Evolutionary conservation across 169 alveolate species (phyloP), one percentile per base, ranked within the genome.

Genomic region (Plasmodium malariae): DNA sequence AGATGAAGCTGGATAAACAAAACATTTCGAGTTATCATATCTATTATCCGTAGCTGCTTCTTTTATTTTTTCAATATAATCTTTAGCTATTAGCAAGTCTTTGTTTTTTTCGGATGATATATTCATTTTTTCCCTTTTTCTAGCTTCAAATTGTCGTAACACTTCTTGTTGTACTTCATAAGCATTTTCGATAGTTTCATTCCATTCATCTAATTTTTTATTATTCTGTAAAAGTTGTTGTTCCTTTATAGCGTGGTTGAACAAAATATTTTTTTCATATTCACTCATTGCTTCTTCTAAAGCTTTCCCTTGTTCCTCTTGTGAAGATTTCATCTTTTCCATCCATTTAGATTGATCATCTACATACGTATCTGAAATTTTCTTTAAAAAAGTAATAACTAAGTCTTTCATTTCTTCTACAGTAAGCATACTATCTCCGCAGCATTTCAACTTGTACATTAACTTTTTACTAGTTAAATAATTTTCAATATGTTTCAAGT

Each of bases 1-100:
- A 14, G 91, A 85, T 28, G 95, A 92, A 49, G 97, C 95, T 32
- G 97, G 96, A 83, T 95, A 95, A 26, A 95, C 96, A 73, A 89
- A 95, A 94, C 97, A 95, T 71, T 87, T 93, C 11, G 95, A 95
- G 28, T 95, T 95, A 36, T 88, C 89, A 40, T 91, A 88, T 45
- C 87, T 80, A 74, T 89, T 83, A 37, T 93, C 93, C 17, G 91
- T 72, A 72, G 89, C 89, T 17, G 89, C 89, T 60, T 93, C 85
- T 43, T 76, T 36, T 80, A 86, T 54, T 88, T 90, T 78, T 74
- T 93, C 63, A 30, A 83, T 72, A 43, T 87, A 70, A 92, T 49
- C 36, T 74, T 86, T 49, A 37, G 91, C 89, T 92, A 88, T 87
- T 88, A 92, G 49, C 7, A 37, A 24, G 80, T 90, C 73, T 85